Evolutionary conservation across 345 rosid species (phyloP), one percentile per base, ranked within the genome.

Genomic region (Jatropha curcas): DNA sequence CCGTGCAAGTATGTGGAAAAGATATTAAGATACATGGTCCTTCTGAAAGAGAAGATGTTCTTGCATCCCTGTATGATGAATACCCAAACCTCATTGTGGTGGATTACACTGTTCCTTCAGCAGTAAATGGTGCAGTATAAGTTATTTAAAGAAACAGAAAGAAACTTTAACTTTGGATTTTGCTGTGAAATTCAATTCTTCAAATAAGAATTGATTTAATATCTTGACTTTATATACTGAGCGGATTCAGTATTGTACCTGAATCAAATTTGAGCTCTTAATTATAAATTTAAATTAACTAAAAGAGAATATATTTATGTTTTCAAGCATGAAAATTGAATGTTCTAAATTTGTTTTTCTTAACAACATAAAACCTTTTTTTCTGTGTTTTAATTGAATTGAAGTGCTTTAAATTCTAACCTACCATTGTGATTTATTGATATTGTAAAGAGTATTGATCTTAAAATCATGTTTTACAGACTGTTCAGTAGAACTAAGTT

Each of bases 51-150:
- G 97, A 89, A 55, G 81, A 74, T 11, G 82, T 92, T 58, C 92
- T 95, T 37, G 76, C 96, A 28, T 85, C 92, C 0, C 71, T 85
- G 67, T 86, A 75, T 72, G 67, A 80, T 72, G 82, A 91, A 61
- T 77, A 92, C 56, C 98, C 97, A 17, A 85, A 89, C 79, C 78
- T 95, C 64, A 83, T 95, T 28, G 86, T 88, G 72, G 96, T 92
- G 19, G 99, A 95, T 79, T 95, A 84, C 84, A 92, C 97, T 4
- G 82, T 91, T 60, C 99, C 96, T 6, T 73, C 88, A 79, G 88
- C 96, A 30, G 98, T 95, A 14, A 92, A 95, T 84, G 93, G 98
- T 92, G 82, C 22, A 2, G 10, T 30, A 14, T n/a, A n/a, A n/a
- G n/a, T n/a, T n/a, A n/a, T 13, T 46, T 46, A 19, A 68, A 37